Evolutionary conservation across 768 basidiomycete species (phyloP), one percentile per base, ranked within the genome.

Genomic region (Leccinum truebloodii): DNA sequence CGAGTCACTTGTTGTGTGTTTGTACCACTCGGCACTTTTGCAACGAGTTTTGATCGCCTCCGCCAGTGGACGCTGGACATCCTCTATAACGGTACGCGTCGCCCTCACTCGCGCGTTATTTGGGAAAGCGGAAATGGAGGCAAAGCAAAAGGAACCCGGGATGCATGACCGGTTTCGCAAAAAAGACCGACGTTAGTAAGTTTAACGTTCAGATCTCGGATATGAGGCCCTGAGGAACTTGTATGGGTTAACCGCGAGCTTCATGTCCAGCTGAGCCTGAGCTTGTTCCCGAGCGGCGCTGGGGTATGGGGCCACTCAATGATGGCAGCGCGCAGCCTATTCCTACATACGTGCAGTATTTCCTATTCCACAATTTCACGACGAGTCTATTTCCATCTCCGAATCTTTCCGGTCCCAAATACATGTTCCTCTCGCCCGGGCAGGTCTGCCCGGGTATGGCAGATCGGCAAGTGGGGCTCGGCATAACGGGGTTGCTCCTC

Each of bases 371-470:
- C 24, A 26, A 26, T 50, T 24, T 18, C 54, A 14, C 41, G 56
- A 8, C 4, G 16, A 59, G 51, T 62, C 59, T 57, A 55, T 60
- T 67, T 62, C 53, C 52, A 20, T 49, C 44, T 44, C 34, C 22
- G 52, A 32, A 5, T 32, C 34, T 59, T 69, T 58, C 65, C 50
- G 62, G 64, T 63, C 30, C 13, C 32, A 57, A 54, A 24, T 22
- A 3, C 46, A 44, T 9, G 58, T 48, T 41, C 62, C 61, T 20
- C 24, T 59, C 32, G 7, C 28, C 55, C 18, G 50, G 55, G 34
- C 6, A 50, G 24, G 5, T 12, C 30, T 58, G 13, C 22, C 65
- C 59, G 51, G 13, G 59, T 67, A 62, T 60, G 58, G 68, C 16
- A 59, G 51, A 48, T 30, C 39, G 35, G 6, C 35, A 16, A 13